Conservation (phyloP, 768 basidiomycete species). For the Boletus rubropictus region DNA sequence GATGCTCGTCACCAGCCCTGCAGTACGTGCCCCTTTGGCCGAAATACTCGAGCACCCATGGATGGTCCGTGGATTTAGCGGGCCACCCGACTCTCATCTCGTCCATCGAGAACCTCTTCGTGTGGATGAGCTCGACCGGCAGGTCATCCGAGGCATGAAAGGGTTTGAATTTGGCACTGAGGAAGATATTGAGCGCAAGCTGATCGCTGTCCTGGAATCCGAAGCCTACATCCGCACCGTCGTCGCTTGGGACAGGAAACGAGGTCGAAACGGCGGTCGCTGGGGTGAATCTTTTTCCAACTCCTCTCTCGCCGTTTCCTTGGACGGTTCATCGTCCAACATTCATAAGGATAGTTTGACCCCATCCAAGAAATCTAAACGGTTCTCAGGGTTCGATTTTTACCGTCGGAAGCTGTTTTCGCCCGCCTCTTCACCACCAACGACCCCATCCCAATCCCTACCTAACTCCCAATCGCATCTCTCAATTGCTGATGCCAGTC, state of each 20-base stretch:
- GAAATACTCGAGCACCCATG: slow-evolving; percentile 88
- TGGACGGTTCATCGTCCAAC: slow-evolving; percentile 40
- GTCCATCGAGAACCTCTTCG: slow-evolving; percentile 87
- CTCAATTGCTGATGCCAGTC: slow-evolving; percentile 42
- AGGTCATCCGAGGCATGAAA: slow-evolving; percentile 85
- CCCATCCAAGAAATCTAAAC: slow-evolving; percentile 59
- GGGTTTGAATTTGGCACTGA: slow-evolving; percentile 95
- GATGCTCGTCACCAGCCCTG: slow-evolving; percentile 96
- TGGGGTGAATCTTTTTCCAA: slow-evolving; percentile 58
- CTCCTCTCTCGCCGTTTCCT: slow-evolving; percentile 65
- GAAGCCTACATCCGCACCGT: slow-evolving; percentile 74
- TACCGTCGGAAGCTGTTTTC: slow-evolving; percentile 86
- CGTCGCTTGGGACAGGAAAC: slow-evolving; percentile 72
- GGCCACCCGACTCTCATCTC: slow-evolving; percentile 78
- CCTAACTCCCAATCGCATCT: slow-evolving; percentile 55
- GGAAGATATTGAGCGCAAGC: slow-evolving; percentile 74
- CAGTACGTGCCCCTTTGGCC: slow-evolving; percentile 68
- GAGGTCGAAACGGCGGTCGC: slow-evolving; percentile 39
- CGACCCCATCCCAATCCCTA: slow-evolving; percentile 55
- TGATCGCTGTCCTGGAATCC: slow-evolving; percentile 67
- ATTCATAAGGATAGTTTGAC: slow-evolving; percentile 39
- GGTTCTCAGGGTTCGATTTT: slow-evolving; percentile 96
- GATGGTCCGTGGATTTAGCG: slow-evolving; percentile 85
- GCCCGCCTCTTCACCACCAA: slow-evolving; percentile 41
- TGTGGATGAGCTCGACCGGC: slow-evolving; percentile 78